Evolutionary conservation across 306 rosid genomes (phyloP), one percentile per base, ranked within the genome.

Genomic region (Ochetophila trinervis): DNA sequence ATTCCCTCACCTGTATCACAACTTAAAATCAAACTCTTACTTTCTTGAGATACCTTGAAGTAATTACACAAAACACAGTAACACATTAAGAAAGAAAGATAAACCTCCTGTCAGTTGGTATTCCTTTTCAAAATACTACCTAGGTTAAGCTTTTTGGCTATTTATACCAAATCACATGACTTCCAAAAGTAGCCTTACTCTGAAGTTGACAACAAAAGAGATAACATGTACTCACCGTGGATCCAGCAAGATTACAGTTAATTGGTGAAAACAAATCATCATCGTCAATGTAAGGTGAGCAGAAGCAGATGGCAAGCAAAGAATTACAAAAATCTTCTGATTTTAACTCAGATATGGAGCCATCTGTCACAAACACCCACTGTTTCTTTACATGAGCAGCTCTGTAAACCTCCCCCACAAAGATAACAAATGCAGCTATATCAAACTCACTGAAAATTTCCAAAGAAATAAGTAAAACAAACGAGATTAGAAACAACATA

Each of bases 351-450:
- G 69, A 59, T 67, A 55, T 69, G 71, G 95, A 87, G 78, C 87
- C 87, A 81, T 87, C 96, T 62, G 93, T 78, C 73, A 87, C 95
- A 67, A 87, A 92, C 73, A 86, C 76, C 98, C 96, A 89, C 70
- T 92, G 98, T 77, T 79, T 89, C 80, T 70, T 85, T 65, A 83
- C 91, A 53, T 81, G 84, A 61, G 71, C 75, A 47, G 80, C 63
- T 59, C 66, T 69, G 79, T 75, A 72, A 71, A 79, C 89, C 44
- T 79, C 87, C 66, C 95, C 98, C 68, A 87, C 93, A 59, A 85
- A 86, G 76, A 92, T 84, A 77, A 92, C 79, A 54, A 75, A 72
- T 56, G 89, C 96, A 74, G 78, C 93, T 47, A 82, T 66, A 61
- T 92, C 97, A 69, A 92, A 92, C 68, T 87, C 98, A 19, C 98